phyloP scores from a whole-genome alignment of 345 rosid species.

The Eucalyptus paniculata region DNA sequence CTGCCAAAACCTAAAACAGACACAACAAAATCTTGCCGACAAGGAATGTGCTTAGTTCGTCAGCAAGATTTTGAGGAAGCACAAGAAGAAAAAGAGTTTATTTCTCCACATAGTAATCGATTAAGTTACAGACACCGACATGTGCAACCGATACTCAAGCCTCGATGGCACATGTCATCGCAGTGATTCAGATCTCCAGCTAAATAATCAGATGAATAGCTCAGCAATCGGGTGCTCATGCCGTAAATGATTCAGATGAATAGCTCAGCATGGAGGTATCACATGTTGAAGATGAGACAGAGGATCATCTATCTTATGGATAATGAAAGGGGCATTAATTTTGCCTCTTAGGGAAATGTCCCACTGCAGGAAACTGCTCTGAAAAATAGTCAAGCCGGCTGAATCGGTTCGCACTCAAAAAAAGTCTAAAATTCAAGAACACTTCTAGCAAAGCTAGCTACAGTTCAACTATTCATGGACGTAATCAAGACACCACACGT shows the following conservation, averaged over 20 bases:
- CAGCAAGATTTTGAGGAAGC: too few species aligned
- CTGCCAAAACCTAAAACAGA: too few species aligned
- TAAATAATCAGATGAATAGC: neutral
- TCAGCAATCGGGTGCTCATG: neutral
- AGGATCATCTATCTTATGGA: neutral
- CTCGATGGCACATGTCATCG: neutral
- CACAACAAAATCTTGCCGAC: too few species aligned
- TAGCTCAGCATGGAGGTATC: neutral
- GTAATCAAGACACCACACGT: neutral
- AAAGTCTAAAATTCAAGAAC: neutral
- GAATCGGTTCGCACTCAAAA: neutral
- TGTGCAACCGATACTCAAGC: neutral
- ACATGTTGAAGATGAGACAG: neutral
- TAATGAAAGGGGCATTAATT: neutral
- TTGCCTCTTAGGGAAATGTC: too few species aligned
- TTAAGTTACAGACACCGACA: too few species aligned
- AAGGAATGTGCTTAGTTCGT: too few species aligned
- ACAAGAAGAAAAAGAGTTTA: neutral
- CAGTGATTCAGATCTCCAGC: neutral
- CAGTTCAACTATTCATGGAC: neutral
- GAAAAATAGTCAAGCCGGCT: neutral
- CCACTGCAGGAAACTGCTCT: neutral
- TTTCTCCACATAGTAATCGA: too few species aligned
- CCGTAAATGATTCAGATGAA: neutral
- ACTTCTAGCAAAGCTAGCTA: neutral